These are phyloP conservation scores for Polysphondylium violaceum DNA, from an alignment of 78 protist species.

Conservation along the genomic window DNA sequence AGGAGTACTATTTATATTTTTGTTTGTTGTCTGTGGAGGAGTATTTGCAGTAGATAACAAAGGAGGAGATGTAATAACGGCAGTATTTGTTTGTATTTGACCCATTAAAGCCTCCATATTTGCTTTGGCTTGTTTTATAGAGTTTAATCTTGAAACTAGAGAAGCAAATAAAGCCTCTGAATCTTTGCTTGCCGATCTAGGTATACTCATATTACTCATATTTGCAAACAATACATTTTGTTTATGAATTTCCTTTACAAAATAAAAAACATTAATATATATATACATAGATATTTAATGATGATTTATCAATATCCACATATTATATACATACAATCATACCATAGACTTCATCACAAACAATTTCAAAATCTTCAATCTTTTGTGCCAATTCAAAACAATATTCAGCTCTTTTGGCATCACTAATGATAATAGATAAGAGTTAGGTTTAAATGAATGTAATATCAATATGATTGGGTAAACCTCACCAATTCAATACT, in stretches of 20 bases:
- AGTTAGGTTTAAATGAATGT: not conserved
- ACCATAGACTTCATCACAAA: conserved; percentile 47
- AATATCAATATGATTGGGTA: not conserved
- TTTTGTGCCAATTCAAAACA: conserved; percentile 54
- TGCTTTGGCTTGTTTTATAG: conserved; percentile 27
- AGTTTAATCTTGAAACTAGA: conserved; percentile 1
- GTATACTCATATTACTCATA: conserved; percentile 17
- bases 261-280: not conserved
- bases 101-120: conserved; percentile 1
- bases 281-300: not conserved
- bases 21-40: not conserved
- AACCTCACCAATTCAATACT: not conserved
- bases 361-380: conserved; percentile 47
- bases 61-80: not conserved
- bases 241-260: conserved; percentile 36
- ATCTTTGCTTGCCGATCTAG: not conserved
- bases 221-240: conserved; percentile 44
- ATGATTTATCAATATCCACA: too few relatives aligned
- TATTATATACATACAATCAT: conserved; percentile 12
- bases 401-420: conserved; percentile 11
- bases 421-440: not conserved
- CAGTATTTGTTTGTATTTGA: not conserved
- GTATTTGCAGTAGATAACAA: not conserved
- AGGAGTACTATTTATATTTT: not conserved
- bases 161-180: conserved; percentile 21